phyloP scores from a whole-genome alignment of 1,139 yeast species.

The Candida frijolesensis region DNA sequence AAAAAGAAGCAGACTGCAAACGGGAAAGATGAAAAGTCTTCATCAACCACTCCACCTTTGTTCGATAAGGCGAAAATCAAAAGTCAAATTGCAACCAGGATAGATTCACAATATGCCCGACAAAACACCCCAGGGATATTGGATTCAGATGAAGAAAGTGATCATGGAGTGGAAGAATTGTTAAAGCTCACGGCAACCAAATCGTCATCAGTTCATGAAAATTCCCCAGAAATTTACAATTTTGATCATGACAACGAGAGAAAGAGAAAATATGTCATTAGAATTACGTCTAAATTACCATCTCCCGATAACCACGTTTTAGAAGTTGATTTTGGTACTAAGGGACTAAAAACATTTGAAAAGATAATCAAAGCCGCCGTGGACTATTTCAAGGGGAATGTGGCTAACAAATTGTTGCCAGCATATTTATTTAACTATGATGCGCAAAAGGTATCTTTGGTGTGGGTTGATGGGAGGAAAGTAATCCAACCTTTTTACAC shows the following conservation, averaged over 20 bases:
- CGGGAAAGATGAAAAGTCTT: not conserved
- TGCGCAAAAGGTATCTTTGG: constrained; percentile 23
- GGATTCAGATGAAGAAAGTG: constrained; percentile 13
- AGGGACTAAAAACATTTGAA: constrained; percentile 32
- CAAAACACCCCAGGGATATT: constrained; percentile 2
- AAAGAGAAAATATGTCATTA: constrained; percentile 33
- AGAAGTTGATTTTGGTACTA: constrained; percentile 31
- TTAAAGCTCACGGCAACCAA: not conserved
- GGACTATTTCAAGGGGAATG: constrained; percentile 19
- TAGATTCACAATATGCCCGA: constrained; percentile 7
- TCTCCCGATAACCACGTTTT: constrained; percentile 17
- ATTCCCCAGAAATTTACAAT: constrained; percentile 15
- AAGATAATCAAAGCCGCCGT: constrained; percentile 20
- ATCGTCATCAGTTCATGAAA: constrained; percentile 1
- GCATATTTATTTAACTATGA: constrained; percentile 13
- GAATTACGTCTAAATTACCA: constrained; percentile 33
- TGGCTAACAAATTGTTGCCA: constrained; percentile 5
- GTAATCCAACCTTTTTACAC: constrained; percentile 43
- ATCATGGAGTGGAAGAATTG: constrained; percentile 9
- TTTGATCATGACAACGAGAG: constrained; percentile 32
- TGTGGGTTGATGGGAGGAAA: constrained; percentile 46
- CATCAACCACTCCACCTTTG: constrained; percentile 16
- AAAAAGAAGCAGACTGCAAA: not conserved
- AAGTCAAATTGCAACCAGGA: constrained; percentile 11
- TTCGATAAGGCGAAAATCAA: constrained; percentile 16